Percentiles rank a stretch among this genome's conserved stretches.
These are phyloP conservation scores for Cladophialophora bantiana DNA, from an alignment of 2,329 filamentous ascomycete species.

Conservation along the genomic window DNA sequence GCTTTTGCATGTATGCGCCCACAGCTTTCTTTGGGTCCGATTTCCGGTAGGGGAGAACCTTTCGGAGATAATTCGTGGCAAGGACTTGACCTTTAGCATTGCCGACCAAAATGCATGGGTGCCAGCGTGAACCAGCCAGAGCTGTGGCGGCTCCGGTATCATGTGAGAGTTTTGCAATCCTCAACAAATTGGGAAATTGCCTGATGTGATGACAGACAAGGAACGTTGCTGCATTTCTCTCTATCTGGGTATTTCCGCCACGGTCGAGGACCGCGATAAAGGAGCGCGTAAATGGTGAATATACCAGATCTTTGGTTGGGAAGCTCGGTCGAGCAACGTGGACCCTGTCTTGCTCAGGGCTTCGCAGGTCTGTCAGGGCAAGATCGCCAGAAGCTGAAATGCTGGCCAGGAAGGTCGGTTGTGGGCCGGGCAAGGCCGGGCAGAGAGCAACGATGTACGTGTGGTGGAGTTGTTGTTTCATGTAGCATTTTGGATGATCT, in stretches of 20 bases:
- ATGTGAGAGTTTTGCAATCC: slow-evolving; percentile 56
- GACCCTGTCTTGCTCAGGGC: slow-evolving; percentile 40
- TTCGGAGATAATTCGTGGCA: slow-evolving; percentile 60
- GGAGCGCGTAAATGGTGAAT: slow-evolving; percentile 63
- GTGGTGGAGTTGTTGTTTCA: slow-evolving; percentile 43
- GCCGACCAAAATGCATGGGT: slow-evolving; percentile 62
- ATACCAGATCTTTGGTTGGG: slow-evolving; percentile 57
- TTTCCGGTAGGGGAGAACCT: slow-evolving; percentile 49
- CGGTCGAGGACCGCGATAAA: slow-evolving; percentile 49
- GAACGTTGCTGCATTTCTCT: slow-evolving; percentile 28
- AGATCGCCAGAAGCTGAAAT: slow-evolving; percentile 63
- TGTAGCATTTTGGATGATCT: slow-evolving; percentile 16
- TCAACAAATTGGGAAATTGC: slow-evolving; percentile 47
- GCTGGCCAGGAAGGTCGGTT: slow-evolving; percentile 60
- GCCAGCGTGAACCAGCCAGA: slow-evolving; percentile 49
- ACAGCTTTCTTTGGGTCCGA: slow-evolving; percentile 38
- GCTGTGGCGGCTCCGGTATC: slow-evolving; percentile 46
- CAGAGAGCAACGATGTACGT: slow-evolving; percentile 56
- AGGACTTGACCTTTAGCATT: slow-evolving; percentile 60
- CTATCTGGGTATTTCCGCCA: slow-evolving; percentile 27
- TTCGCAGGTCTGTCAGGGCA: slow-evolving; percentile 61
- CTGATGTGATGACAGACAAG: slow-evolving; percentile 36
- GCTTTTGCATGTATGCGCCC: slow-evolving; percentile 61
- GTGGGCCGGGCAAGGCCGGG: slow-evolving; percentile 61
- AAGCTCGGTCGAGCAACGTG: slow-evolving; percentile 48